A percentile compares a stretch with the other conserved stretches of the same genome.
These are phyloP conservation scores for Chaetomiaceae sp. DNA, from an alignment of 2,329 filamentous ascomycete species.

Conservation along the genomic window DNA sequence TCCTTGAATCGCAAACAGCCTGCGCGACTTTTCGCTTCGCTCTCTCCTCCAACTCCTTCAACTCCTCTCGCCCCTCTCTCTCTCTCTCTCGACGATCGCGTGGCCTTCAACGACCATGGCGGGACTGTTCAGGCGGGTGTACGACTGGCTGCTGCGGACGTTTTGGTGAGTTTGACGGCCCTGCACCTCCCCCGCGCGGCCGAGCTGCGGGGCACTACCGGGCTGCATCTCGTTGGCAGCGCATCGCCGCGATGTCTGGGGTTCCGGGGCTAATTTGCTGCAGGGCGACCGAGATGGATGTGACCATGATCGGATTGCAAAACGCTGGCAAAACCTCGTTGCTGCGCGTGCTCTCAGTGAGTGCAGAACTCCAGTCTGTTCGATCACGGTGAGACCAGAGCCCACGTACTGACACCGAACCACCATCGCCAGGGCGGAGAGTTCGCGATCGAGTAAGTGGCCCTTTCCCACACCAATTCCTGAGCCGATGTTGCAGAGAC, in stretches of 20 bases:
- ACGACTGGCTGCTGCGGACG: slow-evolving; percentile 96
- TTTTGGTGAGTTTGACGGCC: slow-evolving; percentile 70
- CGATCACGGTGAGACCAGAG: not conserved
- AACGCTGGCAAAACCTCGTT: slow-evolving; percentile 98
- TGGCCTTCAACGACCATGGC: slow-evolving; percentile 58
- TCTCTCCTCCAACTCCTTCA: not conserved
- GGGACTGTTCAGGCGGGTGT: slow-evolving; percentile 86
- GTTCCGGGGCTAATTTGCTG: slow-evolving; percentile 17
- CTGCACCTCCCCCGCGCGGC: slow-evolving; percentile 16
- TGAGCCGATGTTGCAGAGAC: slow-evolving; percentile 14
- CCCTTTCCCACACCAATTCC: not conserved
- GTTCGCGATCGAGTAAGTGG: slow-evolving; percentile 94
- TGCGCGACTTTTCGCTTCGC: slow-evolving; percentile 5
- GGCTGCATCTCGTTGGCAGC: slow-evolving; percentile 24
- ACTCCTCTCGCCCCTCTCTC: not conserved
- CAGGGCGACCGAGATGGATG: slow-evolving; percentile 99
- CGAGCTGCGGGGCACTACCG: slow-evolving; percentile 28
- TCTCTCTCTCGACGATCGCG: not conserved
- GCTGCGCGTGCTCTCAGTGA: slow-evolving; percentile 88
- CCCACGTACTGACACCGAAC: slow-evolving; percentile 15
- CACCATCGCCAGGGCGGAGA: slow-evolving; percentile 71
- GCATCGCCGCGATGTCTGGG: slow-evolving; percentile 1
- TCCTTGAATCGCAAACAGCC: not conserved
- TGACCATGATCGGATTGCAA: slow-evolving; percentile 97
- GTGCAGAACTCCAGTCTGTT: slow-evolving; percentile 32